These are phyloP conservation scores for Elsinoe arachidis DNA, from an alignment of 2,329 filamentous ascomycete genomes.

Conservation along the genomic window DNA sequence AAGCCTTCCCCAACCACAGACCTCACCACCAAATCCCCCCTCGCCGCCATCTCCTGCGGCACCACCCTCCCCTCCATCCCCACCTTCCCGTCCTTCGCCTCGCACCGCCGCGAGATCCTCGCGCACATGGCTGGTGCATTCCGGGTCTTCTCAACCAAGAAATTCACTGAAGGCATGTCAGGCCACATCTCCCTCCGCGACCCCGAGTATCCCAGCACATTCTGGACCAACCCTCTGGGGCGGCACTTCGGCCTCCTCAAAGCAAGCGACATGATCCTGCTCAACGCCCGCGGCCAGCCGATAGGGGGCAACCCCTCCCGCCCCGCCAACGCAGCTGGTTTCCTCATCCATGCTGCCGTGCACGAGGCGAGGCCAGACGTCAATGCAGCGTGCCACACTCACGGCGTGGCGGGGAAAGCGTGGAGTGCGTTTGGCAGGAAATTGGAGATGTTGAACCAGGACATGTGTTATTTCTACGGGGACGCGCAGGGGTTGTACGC, in stretches of 20 bases:
- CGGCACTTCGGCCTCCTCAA: conserved; percentile 57
- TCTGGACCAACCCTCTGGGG: conserved; percentile 63
- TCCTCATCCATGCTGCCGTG: conserved; percentile 60
- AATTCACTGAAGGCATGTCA: conserved; percentile 59
- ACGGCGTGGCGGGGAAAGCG: conserved; percentile 57
- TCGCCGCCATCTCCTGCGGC: conserved; percentile 38
- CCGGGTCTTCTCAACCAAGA: conserved; percentile 56
- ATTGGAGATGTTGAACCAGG: conserved; percentile 64
- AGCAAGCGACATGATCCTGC: conserved; percentile 58
- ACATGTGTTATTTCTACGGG: conserved; percentile 55
- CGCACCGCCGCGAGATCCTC: conserved; percentile 55
- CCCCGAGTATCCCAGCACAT: conserved; percentile 50
- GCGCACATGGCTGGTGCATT: conserved; percentile 59
- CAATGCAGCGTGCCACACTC: conserved; percentile 60
- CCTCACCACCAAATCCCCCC: conserved; percentile 22
- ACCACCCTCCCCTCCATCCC: conserved; percentile 46
- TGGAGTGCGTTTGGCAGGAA: conserved; percentile 57
- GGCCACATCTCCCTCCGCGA: conserved; percentile 62
- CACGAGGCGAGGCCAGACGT: conserved; percentile 59
- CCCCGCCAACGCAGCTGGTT: conserved; percentile 59
- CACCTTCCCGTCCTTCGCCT: conserved; percentile 43
- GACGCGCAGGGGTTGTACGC: conserved; percentile 47
- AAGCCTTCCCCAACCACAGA: conserved; percentile 15
- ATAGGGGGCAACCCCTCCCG: conserved; percentile 53
- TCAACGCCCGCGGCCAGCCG: conserved; percentile 54